Evolutionary conservation across 768 basidiomycete genomes (phyloP), one percentile per base, ranked within the genome.

Genomic region (Chiua virens): DNA sequence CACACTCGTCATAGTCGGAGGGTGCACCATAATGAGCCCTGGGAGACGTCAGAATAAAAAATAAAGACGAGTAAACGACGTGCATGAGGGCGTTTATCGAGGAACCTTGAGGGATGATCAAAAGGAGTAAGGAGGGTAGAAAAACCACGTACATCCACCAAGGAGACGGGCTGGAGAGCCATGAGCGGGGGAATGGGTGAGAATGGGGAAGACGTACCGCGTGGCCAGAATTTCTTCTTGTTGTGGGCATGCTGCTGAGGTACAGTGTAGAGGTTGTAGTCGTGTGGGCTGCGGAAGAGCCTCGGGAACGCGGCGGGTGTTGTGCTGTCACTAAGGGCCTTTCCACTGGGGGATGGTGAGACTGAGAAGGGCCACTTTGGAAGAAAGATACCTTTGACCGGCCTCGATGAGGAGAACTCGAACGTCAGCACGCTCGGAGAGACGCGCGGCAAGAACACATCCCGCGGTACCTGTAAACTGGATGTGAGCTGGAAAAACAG

Each of bases 1-100:
- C 81, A 78, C 83, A 87, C 63, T 87, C 79, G 55, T 87, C 81
- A 48, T 81, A 87, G 59, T 89, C 87, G 2, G 79, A 78, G 4
- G 87, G 85, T 22, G 83, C 74, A 20, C 84, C 84, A 23, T 79
- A 80, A 14, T 88, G 87, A 37, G 79, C 80, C 41, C 67, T 69
- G 27, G 5, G 15, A 11, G 11, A 15, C 18, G 23, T 69, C 41
- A 65, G 54, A 3, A 42, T 7, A n/a, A 7, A 8, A 35, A 21
- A 13, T 14, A 20, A 7, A 40, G n/a, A 5, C 20, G 34, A 15
- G 14, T 43, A 9, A 17, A 7, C 3, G 34, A 54, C 61, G 13
- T 49, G 74, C 78, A 80, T 73, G 64, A 69, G 65, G 1, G 86
- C 86, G 57, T 89, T 89, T 42, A 87, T 78, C 3, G 83, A 75